phyloP scores from a whole-genome alignment of 176 grass and related monocot genomes.

The Musa beccarii region DNA sequence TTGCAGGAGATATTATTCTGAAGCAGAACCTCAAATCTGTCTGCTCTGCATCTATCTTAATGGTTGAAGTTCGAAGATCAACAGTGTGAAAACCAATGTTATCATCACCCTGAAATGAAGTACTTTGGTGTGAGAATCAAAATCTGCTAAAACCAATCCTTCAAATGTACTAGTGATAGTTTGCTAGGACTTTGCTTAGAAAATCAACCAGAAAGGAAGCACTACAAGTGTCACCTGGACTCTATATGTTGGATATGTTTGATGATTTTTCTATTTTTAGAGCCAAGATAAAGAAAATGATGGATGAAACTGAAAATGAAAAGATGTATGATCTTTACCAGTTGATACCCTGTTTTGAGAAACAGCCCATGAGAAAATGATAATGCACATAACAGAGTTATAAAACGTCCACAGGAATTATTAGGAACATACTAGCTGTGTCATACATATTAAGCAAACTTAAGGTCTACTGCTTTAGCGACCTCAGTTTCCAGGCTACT shows the following conservation, averaged over 20 bases:
- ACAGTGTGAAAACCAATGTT: conserved; percentile 61
- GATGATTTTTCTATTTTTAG: background rate
- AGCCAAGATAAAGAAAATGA: background rate
- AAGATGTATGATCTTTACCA: too few species aligned
- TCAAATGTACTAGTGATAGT: conserved; percentile 40
- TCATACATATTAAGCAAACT: background rate
- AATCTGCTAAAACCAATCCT: conserved; percentile 54
- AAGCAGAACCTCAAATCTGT: conserved; percentile 95
- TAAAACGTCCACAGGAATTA: too few species aligned
- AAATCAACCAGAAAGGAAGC: conserved; percentile 30
- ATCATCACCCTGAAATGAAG: conserved; percentile 46
- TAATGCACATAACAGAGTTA: too few species aligned
- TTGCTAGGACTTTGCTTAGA: conserved; percentile 57
- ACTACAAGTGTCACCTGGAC: background rate
- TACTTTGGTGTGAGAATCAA: conserved; percentile 51
- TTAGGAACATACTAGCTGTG: too few species aligned
- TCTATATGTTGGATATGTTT: background rate
- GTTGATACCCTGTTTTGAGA: too few species aligned
- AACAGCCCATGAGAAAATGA: too few species aligned
- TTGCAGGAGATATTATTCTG: conserved; percentile 85
- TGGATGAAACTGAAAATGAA: too few species aligned
- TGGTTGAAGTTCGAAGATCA: conserved; percentile 87
- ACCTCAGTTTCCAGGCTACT: background rate
- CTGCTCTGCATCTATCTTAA: conserved; percentile 84
- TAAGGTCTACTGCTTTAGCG: background rate